Evolutionary conservation across 2,329 filamentous ascomycete species (phyloP), one percentile per base, ranked within the genome.

Genomic region (Hypocrella siamensis): DNA sequence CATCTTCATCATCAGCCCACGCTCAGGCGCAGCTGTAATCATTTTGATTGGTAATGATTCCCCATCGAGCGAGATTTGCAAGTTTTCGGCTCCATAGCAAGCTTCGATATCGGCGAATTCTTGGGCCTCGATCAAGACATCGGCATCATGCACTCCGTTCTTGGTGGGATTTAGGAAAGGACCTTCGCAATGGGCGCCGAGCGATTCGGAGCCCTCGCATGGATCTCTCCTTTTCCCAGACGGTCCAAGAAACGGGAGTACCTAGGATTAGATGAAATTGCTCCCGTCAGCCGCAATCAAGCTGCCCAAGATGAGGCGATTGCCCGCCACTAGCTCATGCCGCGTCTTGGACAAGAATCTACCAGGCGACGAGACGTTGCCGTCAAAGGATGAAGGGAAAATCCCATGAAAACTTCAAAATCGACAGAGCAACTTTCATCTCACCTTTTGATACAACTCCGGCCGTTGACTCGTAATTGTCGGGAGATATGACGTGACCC

Each of bases 111-210:
- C 79, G 9, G 63, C 49, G 35, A 86, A 68, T 17, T 64, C 70
- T 26, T 71, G 55, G 9, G 71, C 78, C 31, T 72, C 57, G 26
- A 65, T 71, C 28, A 93, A 65, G 12, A 90, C 79, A 34, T 76
- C 68, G 14, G 67, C 59, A 46, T 80, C 82, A 61, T 93, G 86
- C 24, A 92, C 78, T 31, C 86, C 86, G 47, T 93, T 92, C 51
- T 88, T 88, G 29, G 72, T 71, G 0, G 79, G 76, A 45, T 63
- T 82, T 34, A 94, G 65, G 56, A 94, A 94, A 0, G 86, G 86
- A 0, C 86, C 86, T 62, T 94, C 86, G 49, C 82, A 80, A 48
- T 94, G 86, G 3, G 85, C 85, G 19, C 86, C 86, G 11, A 94
- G 69, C 1, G 82, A 90, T 56, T 93, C 85, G 30, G 83, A 75